These are phyloP conservation scores for Globisporangium rhizosaccharum DNA, from an alignment of 352 stramenopile genomes.

Conservation along the genomic window DNA sequence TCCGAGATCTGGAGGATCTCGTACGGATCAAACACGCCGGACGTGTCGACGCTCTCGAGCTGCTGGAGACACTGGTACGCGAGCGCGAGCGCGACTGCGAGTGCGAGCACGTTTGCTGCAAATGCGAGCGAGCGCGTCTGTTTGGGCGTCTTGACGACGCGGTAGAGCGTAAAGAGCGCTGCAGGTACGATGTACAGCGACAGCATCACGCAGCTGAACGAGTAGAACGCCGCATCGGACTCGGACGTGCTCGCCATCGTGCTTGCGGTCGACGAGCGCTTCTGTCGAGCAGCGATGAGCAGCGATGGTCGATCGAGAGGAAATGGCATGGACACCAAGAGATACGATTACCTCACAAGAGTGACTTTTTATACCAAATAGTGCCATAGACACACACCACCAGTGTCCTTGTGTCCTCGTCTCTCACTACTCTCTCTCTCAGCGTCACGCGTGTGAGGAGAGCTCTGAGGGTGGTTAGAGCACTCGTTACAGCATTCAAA, in stretches of 20 bases:
- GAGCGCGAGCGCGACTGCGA: slow-evolving; percentile 40
- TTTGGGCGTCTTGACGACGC: slow-evolving; percentile 38
- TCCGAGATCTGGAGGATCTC: slow-evolving; percentile 76
- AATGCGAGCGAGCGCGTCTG: slow-evolving; percentile 43
- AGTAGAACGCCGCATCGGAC: slow-evolving; percentile 77
- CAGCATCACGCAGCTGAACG: slow-evolving; percentile 78
- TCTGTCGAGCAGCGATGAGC: too few species aligned
- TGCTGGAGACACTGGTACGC: slow-evolving; percentile 48
- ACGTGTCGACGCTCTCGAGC: slow-evolving; percentile 69
- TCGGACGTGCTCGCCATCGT: slow-evolving; percentile 39
- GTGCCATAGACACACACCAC: too few species aligned
- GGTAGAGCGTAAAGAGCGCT: slow-evolving; percentile 44
- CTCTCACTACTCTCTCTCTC: too few species aligned
- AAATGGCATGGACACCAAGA: too few species aligned
- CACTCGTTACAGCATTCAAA: too few species aligned
- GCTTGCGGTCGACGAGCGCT: neutral
- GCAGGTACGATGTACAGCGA: slow-evolving; percentile 70
- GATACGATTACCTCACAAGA: too few species aligned
- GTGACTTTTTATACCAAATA: too few species aligned
- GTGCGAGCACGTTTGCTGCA: slow-evolving; percentile 37
- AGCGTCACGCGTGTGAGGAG: too few species aligned
- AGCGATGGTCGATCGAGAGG: too few species aligned
- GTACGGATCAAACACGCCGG: slow-evolving; percentile 80
- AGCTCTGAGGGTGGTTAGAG: too few species aligned
- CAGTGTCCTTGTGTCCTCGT: too few species aligned